These are phyloP conservation scores for Ophiostoma australiae DNA, from an alignment of 2,329 filamentous ascomycete species.

Conservation along the genomic window DNA sequence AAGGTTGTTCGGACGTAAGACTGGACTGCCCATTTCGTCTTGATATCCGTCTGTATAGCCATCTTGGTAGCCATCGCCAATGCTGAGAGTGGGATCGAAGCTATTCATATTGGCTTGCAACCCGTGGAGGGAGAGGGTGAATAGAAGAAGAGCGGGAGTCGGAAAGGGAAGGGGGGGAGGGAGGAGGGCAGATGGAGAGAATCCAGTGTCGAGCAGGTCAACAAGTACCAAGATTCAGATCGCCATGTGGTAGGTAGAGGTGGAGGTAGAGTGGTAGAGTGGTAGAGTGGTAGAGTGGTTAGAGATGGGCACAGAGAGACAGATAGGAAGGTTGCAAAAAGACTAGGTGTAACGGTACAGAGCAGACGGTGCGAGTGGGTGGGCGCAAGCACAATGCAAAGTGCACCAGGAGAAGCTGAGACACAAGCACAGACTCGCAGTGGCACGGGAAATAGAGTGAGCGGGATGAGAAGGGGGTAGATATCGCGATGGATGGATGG, in stretches of 20 bases:
- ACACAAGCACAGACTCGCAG: neutral
- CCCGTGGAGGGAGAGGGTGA: neutral
- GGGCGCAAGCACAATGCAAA: neutral
- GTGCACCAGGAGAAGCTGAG: neutral
- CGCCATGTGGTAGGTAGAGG: neutral
- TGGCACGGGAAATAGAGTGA: neutral
- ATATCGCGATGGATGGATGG: neutral
- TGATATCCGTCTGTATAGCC: neutral
- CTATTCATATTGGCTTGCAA: constrained; percentile 37
- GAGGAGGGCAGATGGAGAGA: neutral
- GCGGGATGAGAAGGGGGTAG: neutral
- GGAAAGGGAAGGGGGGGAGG: neutral
- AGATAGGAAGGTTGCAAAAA: too few species aligned
- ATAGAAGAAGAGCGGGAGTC: neutral
- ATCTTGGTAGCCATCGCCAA: constrained; percentile 28
- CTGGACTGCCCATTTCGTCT: constrained; percentile 37
- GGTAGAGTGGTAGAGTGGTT: neutral
- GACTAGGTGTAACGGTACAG: neutral
- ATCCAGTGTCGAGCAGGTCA: neutral
- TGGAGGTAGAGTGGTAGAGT: neutral
- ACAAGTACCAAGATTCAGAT: neutral
- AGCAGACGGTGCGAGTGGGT: neutral
- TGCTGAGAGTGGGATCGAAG: constrained; percentile 44
- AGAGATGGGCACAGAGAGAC: neutral
- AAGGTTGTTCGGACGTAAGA: constrained; percentile 35